Conservation (phyloP, 768 basidiomycete genomes). For the Pleurotus platypus region DNA sequence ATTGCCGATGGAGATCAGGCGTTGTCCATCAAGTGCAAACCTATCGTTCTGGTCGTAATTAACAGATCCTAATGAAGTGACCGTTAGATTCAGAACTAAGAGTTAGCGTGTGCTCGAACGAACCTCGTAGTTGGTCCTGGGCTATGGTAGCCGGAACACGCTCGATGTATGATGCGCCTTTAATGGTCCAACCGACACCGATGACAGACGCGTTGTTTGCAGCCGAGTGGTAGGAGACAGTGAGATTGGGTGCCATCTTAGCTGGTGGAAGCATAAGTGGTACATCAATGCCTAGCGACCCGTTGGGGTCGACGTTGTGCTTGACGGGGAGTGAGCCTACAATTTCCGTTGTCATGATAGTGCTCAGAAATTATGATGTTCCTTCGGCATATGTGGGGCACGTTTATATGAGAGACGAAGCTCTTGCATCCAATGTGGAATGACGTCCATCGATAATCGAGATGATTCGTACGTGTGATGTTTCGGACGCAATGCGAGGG, state of each 20-base stretch:
- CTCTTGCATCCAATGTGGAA: no score
- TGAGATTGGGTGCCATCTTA: not conserved
- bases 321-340: slow-evolving; percentile 1
- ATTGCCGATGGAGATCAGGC: not conserved
- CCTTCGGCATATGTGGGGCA: no score
- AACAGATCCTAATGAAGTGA: not conserved
- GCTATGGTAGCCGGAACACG: slow-evolving; percentile 3
- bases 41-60: slow-evolving; percentile 1
- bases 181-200: slow-evolving; percentile 6
- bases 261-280: not conserved
- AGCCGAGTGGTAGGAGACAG: slow-evolving; percentile 2
- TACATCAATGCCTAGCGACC: slow-evolving; percentile 1
- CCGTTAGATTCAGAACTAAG: not conserved
- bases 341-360: not conserved
- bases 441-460: no score
- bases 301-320: slow-evolving; percentile 4
- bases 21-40: slow-evolving; percentile 5
- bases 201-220: slow-evolving; percentile 3
- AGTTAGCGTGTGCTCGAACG: not conserved
- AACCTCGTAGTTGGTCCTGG: slow-evolving; percentile 1
- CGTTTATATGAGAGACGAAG: no score
- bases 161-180: slow-evolving; percentile 5
- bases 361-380: no score
- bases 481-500: no score
- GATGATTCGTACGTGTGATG: no score